These are phyloP conservation scores for Vitis rotundifolia DNA, from an alignment of 164 flowering plant genomes.

Conservation along the genomic window DNA sequence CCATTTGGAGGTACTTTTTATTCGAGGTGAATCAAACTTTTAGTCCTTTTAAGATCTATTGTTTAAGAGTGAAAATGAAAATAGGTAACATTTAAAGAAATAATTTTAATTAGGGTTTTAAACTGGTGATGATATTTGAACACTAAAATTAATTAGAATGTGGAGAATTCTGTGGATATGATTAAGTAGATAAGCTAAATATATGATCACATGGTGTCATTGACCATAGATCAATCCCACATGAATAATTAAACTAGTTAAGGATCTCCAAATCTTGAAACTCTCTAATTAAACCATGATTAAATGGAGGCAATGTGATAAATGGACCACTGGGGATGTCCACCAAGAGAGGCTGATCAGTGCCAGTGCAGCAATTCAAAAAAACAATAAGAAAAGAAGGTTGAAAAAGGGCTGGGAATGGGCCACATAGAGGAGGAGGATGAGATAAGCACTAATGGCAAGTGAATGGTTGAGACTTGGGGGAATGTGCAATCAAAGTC, in stretches of 20 bases:
- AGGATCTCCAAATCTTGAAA: conserved; percentile 12
- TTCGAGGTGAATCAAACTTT: too few species aligned
- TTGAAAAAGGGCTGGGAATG: conserved; percentile 4
- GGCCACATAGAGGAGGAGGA: neutral
- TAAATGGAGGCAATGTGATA: neutral
- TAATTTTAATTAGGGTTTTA: too few species aligned
- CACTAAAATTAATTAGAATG: too few species aligned
- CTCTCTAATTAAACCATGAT: conserved; percentile 1
- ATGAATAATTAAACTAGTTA: neutral
- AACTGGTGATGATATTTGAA: too few species aligned
- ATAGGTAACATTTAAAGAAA: too few species aligned
- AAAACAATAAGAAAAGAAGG: too few species aligned
- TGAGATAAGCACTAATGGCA: neutral
- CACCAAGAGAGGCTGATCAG: too few species aligned
- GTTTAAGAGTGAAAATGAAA: too few species aligned
- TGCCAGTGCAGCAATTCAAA: too few species aligned
- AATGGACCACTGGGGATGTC: too few species aligned
- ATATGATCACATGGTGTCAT: conserved; percentile 17
- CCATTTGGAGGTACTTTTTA: too few species aligned
- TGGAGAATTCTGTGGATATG: neutral
- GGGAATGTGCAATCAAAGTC: conserved; percentile 13
- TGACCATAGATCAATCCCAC: conserved; percentile 1
- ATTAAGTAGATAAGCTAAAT: conserved; percentile 11
- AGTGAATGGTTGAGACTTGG: conserved; percentile 4
- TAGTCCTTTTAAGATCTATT: too few species aligned